Base-by-base conservation (phyloP, 1,284 basidiomycete genomes). In the Kalmanozyma brasiliensis region DNA sequence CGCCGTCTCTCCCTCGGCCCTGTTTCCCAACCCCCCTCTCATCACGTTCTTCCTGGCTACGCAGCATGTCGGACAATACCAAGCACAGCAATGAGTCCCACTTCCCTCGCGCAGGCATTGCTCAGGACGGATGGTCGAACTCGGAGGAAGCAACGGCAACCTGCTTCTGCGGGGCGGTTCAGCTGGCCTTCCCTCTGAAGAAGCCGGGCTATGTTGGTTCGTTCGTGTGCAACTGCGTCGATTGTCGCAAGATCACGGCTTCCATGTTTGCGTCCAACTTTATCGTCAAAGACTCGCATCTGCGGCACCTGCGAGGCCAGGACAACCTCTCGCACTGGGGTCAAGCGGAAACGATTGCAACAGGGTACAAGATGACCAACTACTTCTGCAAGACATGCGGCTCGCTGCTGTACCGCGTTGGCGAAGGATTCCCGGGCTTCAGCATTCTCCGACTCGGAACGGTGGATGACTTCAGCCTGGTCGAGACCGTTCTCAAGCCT, bases 241-340 rank as follows among this genome's bases (percentile, higher is more conserved):
- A 83, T 52, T 83, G 82, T 47, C 77, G 78, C 19, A 83, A 82
- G 46, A 56, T 83, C 37, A 75, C 81, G 5, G 77, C 81, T 14
- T 79, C 80, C 4, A 81, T 82, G 75, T 82, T 82, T 60, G 78
- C 80, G 1, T 73, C 79, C 46, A 82, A 82, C 66, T 77, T 83
- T 45, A 79, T 70, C 41, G 70, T 80, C 38, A 59, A 49, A 16
- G 51, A 77, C 44, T 24, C 48, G 7, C 65, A 79, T 58, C 62
- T 82, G 19, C 49, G 65, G 30, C 71, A 76, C 65, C 17, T 76
- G 29, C 73, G 82, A 8, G 82, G 82, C 10, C 47, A 79, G 56
- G 72, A 72, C 26, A 66, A 72, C 30, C 64, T 83, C 36, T 75
- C 65, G 35, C 36, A 45, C 23, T 83, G 58, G 44, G 45, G 22